phyloP scores from a whole-genome alignment of 2,329 filamentous ascomycete species.

The Plenodomus tracheiphilus region DNA sequence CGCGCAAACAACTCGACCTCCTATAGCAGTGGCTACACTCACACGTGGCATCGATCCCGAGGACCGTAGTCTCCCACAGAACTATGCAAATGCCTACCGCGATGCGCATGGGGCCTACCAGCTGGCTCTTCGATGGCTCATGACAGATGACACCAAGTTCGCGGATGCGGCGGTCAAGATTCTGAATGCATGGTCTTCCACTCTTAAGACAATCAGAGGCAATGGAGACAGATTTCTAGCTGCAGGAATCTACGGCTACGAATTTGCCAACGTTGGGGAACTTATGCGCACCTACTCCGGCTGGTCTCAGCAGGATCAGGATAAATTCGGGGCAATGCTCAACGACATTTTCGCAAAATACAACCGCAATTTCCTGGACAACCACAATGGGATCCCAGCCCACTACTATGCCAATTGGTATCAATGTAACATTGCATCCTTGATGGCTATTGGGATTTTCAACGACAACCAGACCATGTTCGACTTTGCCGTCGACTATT shows the following conservation, averaged over 20 bases:
- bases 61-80: conserved; percentile 1
- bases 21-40: conserved; percentile 1
- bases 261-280: conserved; percentile 54
- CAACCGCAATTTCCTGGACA: conserved; percentile 45
- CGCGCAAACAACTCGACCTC: conserved; percentile 6
- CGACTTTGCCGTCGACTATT: conserved; percentile 46
- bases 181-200: conserved; percentile 46
- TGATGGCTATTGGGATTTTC: conserved; percentile 49
- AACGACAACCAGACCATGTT: conserved; percentile 49
- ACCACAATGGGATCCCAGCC: conserved; percentile 42
- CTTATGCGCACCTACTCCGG: conserved; percentile 44
- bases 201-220: conserved; percentile 31
- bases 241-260: conserved; percentile 51
- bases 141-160: conserved; percentile 43
- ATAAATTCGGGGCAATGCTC: conserved; percentile 36
- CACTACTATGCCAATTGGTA: conserved; percentile 54
- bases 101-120: conserved; percentile 46
- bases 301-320: conserved; percentile 24
- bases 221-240: conserved; percentile 38
- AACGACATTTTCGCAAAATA: conserved; percentile 45
- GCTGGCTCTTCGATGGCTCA: conserved; percentile 48
- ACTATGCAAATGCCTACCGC: conserved; percentile 9
- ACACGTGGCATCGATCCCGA: neutral
- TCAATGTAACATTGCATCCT: conserved; percentile 48
- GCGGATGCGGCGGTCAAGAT: conserved; percentile 45